Conservation (phyloP, 2,329 filamentous ascomycete species). For the Trichoderma sp. region DNA sequence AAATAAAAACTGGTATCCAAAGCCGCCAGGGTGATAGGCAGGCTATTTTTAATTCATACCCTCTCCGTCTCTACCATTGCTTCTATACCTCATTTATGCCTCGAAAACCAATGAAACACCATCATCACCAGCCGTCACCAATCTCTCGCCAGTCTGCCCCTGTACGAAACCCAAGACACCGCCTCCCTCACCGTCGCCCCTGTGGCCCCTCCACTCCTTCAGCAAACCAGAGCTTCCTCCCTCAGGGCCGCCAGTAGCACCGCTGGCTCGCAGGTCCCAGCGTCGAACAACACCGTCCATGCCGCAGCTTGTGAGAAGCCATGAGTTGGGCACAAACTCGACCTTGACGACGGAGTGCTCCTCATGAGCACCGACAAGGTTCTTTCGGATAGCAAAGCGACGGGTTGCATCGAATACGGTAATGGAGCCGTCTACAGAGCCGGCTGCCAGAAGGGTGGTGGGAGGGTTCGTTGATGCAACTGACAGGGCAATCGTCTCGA, state of each 20-base stretch:
- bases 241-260: constrained; percentile 31
- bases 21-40: neutral
- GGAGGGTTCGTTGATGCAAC: constrained; percentile 41
- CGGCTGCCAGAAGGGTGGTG: constrained; percentile 59
- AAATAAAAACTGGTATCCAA: neutral
- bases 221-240: constrained; percentile 63
- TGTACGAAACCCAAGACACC: constrained; percentile 92
- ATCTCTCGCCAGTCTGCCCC: constrained; percentile 65
- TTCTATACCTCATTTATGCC: constrained; percentile 35
- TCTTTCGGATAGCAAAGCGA: constrained; percentile 79
- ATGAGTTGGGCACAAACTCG: constrained; percentile 70
- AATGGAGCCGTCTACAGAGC: constrained; percentile 73
- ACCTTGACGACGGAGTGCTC: constrained; percentile 91
- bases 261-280: constrained; percentile 72
- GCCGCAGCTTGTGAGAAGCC: constrained; percentile 80
- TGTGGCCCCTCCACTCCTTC: constrained; percentile 87
- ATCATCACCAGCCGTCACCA: constrained; percentile 92
- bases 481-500: constrained; percentile 72
- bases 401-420: constrained; percentile 84
- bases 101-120: constrained; percentile 67
- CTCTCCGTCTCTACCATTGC: neutral
- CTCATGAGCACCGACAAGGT: constrained; percentile 80
- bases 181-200: constrained; percentile 79
- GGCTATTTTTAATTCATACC: neutral
- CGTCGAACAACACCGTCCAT: constrained; percentile 88